Base-by-base conservation (phyloP, 805 yeast genomes). In the Candida patagonica region DNA sequence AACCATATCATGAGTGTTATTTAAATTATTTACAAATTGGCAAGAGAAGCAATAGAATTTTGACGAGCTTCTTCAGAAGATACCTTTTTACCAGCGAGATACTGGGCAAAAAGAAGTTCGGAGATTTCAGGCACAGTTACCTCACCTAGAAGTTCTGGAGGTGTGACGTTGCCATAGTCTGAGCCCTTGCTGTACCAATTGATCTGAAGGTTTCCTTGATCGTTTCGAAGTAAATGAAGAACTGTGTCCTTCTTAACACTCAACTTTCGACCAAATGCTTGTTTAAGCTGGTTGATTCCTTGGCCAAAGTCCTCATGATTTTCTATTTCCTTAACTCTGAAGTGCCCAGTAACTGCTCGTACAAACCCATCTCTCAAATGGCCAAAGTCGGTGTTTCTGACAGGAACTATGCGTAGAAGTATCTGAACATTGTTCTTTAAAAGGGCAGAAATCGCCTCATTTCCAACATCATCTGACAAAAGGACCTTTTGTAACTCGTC, bases 291-390 rank as follows among this genome's bases (percentile, higher is more conserved):
- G 29, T 73, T 75, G 9, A 88, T 60, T 1, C 96, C 95, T 8
- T 60, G 60, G n/a, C 66, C 66, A n/a, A 73, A 56, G 19, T 58
- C 62, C 2, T 68, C 74, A 24, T 63, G 63, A 27, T 69, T 62
- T 2, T 47, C 49, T n/a, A 43, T 48, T 20, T 47, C 52, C 48
- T 76, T 76, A 38, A 80, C 73, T 44, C 69, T 62, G 2, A 80
- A 76, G 53, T 75, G 76, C 26, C 85, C 80, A 57, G 79, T 66
- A 35, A 85, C 73, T 15, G 95, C 76, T 56, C 88, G 80, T 36
- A 86, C 73, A 45, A 92, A 73, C 0, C 97, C 97, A 55, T 92
- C 97, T 48, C 82, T 74, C 53, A 89, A 62, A 56, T 92, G 97
- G 46, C 77, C 76, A 61, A 82, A 87, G 61, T 89, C 96, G 1